Evolutionary conservation across 2,329 filamentous ascomycete species (phyloP).

Genomic region (Diaporthe capsici): DNA sequence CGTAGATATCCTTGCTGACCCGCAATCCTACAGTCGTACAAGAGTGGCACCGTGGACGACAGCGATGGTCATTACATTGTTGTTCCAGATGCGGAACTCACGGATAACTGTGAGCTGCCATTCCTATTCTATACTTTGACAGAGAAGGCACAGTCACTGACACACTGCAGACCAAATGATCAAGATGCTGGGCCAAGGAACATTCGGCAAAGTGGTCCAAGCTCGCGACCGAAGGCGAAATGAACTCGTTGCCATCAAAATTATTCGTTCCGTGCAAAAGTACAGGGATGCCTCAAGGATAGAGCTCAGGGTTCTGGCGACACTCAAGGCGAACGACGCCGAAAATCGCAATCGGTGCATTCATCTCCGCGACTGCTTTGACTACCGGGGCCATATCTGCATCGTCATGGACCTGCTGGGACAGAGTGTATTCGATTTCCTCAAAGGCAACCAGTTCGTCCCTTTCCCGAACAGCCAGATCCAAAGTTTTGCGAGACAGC

Average conservation of each 20-base stretch:
- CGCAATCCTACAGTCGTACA: conserved; percentile 48
- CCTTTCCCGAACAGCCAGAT: conserved; percentile 99
- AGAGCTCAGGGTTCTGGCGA: conserved; percentile 92
- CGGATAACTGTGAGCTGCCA: conserved; percentile 83
- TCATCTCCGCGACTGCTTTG: conserved; percentile 95
- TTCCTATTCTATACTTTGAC: background rate
- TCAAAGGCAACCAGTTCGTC: conserved; percentile 95
- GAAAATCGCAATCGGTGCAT: conserved; percentile 97
- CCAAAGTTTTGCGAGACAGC: conserved; percentile 93
- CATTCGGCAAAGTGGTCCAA: conserved; percentile 98
- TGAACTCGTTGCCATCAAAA: conserved; percentile 92
- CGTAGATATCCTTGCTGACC: conserved; percentile 15
- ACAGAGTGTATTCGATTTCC: conserved; percentile 97
- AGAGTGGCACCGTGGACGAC: conserved; percentile 87
- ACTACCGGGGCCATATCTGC: conserved; percentile 97
- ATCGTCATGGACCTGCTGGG: conserved; percentile 83
- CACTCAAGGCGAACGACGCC: conserved; percentile 90
- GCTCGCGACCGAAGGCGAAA: conserved; percentile 84
- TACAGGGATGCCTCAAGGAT: conserved; percentile 97
- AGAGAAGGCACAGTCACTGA: conserved; percentile 44
- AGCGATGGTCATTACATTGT: conserved; percentile 98
- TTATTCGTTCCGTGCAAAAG: conserved; percentile 98
- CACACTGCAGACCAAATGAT: conserved; percentile 80
- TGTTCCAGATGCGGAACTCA: conserved; percentile 86
- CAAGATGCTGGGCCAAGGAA: conserved; percentile 93